Evolutionary conservation across 768 basidiomycete species (phyloP).

Genomic region (Tulasnella sp.): DNA sequence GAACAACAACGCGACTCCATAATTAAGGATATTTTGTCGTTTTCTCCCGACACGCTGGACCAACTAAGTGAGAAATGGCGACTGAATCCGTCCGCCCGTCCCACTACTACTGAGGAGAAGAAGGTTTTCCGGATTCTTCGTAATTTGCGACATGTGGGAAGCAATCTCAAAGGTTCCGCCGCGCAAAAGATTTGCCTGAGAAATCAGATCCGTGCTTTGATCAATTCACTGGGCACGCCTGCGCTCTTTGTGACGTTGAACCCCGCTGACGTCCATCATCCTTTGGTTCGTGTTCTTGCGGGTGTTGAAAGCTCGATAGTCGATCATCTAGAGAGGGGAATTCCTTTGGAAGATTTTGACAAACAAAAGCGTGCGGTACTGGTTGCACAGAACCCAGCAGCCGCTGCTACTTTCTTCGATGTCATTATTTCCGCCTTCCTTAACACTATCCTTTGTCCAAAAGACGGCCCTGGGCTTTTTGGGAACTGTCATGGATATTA

Average conservation of each 20-base stretch:
- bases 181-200: constrained; percentile 42
- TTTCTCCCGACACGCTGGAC: constrained; percentile 34
- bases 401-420: constrained; percentile 52
- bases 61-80: constrained; percentile 25
- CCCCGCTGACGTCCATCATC: constrained; percentile 51
- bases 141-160: not conserved
- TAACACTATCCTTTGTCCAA: not conserved
- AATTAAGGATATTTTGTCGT: constrained; percentile 22
- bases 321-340: constrained; percentile 38
- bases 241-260: constrained; percentile 53
- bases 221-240: constrained; percentile 46
- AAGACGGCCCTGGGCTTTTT: constrained; percentile 24
- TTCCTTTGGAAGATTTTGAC: not conserved
- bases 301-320: constrained; percentile 49
- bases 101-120: constrained; percentile 22
- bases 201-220: constrained; percentile 49
- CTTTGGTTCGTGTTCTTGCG: constrained; percentile 48
- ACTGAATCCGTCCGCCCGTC: constrained; percentile 15
- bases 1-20: constrained; percentile 4
- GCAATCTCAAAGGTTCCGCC: constrained; percentile 41
- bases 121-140: not conserved
- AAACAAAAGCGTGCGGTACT: constrained; percentile 44
- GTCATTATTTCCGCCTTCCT: constrained; percentile 49
- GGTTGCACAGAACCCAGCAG: constrained; percentile 49
- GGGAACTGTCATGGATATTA: constrained; percentile 20